Conservation (phyloP, 768 basidiomycete species). For the Boletus huronensis region DNA sequence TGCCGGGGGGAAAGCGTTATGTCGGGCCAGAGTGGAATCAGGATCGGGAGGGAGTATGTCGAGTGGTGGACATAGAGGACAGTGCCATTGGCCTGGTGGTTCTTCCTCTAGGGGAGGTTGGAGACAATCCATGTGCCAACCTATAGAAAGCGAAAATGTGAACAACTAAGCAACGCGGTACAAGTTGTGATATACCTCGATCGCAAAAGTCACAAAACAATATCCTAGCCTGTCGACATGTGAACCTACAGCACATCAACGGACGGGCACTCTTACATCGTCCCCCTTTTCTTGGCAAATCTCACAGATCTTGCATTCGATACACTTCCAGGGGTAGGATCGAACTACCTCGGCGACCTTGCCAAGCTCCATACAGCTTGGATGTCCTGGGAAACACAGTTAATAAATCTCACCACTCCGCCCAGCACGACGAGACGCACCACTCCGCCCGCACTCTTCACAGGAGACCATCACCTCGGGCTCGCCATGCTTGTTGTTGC, state of each 20-base stretch:
- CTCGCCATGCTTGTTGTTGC: conserved; percentile 51
- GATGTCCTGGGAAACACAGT: conserved; percentile 57
- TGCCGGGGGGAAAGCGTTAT: conserved; percentile 44
- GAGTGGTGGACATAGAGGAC: conserved; percentile 55
- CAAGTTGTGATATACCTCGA: conserved; percentile 51
- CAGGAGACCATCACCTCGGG: conserved; percentile 77
- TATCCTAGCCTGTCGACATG: conserved; percentile 56
- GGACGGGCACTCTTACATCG: conserved; percentile 58
- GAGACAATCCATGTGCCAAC: conserved; percentile 85
- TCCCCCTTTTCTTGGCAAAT: conserved; percentile 81
- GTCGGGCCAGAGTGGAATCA: conserved; percentile 14
- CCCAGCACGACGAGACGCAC: conserved; percentile 39
- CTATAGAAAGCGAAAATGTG: conserved; percentile 32
- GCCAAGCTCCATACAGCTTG: conserved; percentile 72
- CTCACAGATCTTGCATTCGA: conserved; percentile 91
- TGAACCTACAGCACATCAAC: conserved; percentile 21
- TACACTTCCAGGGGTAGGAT: conserved; percentile 82
- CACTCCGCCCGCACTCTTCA: conserved; percentile 77
- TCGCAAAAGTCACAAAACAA: conserved; percentile 95
- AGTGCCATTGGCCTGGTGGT: conserved; percentile 78
- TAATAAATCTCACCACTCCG: not conserved
- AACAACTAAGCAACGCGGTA: conserved; percentile 2
- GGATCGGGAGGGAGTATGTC: conserved; percentile 9
- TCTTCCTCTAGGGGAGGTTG: conserved; percentile 63
- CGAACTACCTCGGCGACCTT: conserved; percentile 58